Evolutionary conservation across 371 early-diverging fungal species (phyloP).

Genomic region (Apophysomyces sp.): DNA sequence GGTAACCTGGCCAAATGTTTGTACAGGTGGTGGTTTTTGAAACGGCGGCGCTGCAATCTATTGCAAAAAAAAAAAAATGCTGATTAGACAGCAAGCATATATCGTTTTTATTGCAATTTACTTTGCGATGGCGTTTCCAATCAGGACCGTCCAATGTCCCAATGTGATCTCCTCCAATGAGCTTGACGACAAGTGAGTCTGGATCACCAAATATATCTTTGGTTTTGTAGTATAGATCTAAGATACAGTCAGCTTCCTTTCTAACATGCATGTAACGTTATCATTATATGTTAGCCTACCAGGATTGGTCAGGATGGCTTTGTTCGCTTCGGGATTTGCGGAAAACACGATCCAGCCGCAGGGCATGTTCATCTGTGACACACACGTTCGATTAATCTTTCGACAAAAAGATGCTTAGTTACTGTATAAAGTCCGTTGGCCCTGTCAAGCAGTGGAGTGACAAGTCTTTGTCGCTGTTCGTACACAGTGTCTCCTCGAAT

Average conservation of each 20-base stretch:
- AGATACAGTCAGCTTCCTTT: too few relatives aligned
- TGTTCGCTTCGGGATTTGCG: constrained; percentile 10
- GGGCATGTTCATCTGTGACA: background rate
- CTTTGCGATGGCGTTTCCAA: constrained; percentile 27
- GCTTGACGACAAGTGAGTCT: constrained; percentile 2
- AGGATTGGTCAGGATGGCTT: constrained; percentile 7
- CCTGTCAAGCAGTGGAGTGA: background rate
- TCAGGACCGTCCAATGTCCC: constrained; percentile 13
- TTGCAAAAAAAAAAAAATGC: background rate
- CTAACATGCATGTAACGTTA: too few relatives aligned
- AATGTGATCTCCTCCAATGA: constrained; percentile 14
- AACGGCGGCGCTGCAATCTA: constrained; percentile 27
- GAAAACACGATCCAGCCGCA: constrained; percentile 9
- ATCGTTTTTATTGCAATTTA: background rate
- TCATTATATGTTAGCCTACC: background rate
- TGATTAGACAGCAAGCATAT: background rate
- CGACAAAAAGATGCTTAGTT: background rate
- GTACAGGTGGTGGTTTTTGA: constrained; percentile 22
- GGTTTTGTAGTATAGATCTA: constrained; percentile 11
- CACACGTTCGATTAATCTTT: background rate
- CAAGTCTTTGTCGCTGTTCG: background rate
- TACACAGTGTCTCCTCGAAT: background rate
- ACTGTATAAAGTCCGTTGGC: constrained; percentile 12
- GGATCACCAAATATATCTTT: background rate
- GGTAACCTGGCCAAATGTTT: constrained; percentile 19